These are phyloP conservation scores for Pseudogymnoascus verrucosus DNA, from an alignment of 2,329 filamentous ascomycete species.

Conservation along the genomic window DNA sequence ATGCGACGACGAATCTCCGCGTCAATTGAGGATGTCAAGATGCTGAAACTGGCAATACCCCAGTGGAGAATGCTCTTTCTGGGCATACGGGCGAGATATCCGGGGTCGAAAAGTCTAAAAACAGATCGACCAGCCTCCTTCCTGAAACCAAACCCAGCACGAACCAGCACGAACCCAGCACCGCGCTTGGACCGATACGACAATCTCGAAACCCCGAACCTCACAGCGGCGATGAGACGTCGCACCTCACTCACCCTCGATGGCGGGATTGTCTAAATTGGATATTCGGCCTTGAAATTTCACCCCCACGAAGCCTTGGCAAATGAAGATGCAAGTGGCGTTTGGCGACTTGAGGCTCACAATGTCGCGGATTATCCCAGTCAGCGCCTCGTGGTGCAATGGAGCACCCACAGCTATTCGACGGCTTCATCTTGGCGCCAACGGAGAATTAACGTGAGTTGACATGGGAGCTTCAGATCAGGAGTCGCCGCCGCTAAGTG, in stretches of 20 bases:
- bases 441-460: not conserved
- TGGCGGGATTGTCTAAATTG: not conserved
- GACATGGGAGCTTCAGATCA: not conserved
- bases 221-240: not conserved
- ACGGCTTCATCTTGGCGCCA: not conserved
- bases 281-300: not conserved
- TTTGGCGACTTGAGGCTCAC: not conserved
- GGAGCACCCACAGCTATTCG: not conserved
- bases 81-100: not conserved
- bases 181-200: not conserved
- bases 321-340: not conserved
- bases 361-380: not conserved
- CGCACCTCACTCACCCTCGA: constrained; percentile 2
- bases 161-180: not conserved
- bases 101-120: not conserved
- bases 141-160: not conserved
- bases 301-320: not conserved
- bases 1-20: not conserved
- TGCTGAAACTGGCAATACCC: not conserved
- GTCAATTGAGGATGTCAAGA: not conserved
- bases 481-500: not conserved
- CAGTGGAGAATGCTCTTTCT: not conserved
- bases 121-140: not conserved
- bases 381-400: not conserved
- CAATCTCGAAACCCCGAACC: not conserved